Evolutionary conservation across 352 stramenopile genomes (phyloP), one percentile per base, ranked within the genome.

Genomic region (Phytophthora ramorum): DNA sequence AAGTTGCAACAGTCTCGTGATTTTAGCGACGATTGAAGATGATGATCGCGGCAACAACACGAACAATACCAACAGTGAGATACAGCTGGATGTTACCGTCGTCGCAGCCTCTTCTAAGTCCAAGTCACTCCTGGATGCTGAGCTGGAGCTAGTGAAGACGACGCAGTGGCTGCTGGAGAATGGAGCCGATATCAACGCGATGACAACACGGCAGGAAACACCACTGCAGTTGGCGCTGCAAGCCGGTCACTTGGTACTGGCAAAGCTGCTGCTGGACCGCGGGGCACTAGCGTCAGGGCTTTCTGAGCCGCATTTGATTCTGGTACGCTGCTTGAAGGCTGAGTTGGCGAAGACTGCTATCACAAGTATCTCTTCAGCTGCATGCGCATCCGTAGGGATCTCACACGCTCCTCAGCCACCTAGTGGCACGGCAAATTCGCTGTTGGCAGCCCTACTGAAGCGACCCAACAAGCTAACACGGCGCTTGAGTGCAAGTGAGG

Each of bases 81-180:
- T 55, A 26, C 40, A 58, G 10, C 40, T 73, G 3, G 69, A 70
- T 16, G 53, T 69, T 54, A 34, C 62, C 2, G 37, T 67, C 14
- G 44, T 49, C n/a, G n/a, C 68, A 43, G 44, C 51, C 0, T 60
- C 14, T 43, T 32, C 56, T 22, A 76, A 79, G 69, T 58, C 66
- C 58, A 71, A 85, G 54, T 63, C 59, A 16, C 51, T 67, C 35
- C 52, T 87, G 37, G 71, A 88, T 47, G 38, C 63, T 12, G 81
- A 92, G 37, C 64, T 76, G 5, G 77, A 90, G 44, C 60, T 88
- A 6, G 78, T 92, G 10, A 86, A 88, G 44, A 76, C 83, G 12
- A 72, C 76, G 3, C 73, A 89, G 16, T 96, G 88, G 88, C 70
- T 96, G 24, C 30, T 96, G 10, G 85, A 96, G 50, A 86, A 88